phyloP scores from a whole-genome alignment of 306 rosid species.

The Dicorynia guianensis region DNA sequence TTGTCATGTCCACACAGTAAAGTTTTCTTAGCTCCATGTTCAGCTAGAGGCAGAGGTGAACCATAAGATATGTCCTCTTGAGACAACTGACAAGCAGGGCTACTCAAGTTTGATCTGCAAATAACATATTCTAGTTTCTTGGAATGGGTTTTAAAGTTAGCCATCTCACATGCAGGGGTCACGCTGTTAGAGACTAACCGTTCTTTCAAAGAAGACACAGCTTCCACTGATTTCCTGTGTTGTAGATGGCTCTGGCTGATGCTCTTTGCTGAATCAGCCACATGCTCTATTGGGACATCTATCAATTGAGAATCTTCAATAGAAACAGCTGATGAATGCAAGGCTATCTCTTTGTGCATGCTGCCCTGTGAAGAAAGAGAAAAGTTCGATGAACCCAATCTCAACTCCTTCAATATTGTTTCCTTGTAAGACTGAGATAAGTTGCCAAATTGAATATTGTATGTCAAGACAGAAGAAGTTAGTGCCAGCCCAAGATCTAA shows the following conservation, averaged over 20 bases:
- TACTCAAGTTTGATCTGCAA: conserved; percentile 44
- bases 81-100: conserved; percentile 59
- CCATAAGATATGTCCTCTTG: conserved; percentile 57
- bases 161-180: conserved; percentile 41
- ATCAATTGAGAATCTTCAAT: conserved; percentile 47
- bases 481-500: conserved; percentile 89
- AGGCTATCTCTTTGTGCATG: conserved; percentile 47
- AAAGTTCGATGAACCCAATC: conserved; percentile 33
- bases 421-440: conserved; percentile 37
- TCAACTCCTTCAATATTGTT: conserved; percentile 41
- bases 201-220: conserved; percentile 40
- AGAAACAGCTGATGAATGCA: conserved; percentile 46
- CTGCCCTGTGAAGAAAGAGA: conserved; percentile 42
- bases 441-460: conserved; percentile 33
- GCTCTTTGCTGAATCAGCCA: conserved; percentile 41
- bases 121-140: conserved; percentile 55
- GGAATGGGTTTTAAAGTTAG: conserved; percentile 34
- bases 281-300: conserved; percentile 51
- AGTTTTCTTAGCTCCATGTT: conserved; percentile 53
- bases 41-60: conserved; percentile 44
- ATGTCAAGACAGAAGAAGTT: conserved; percentile 64
- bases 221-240: conserved; percentile 48
- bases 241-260: conserved; percentile 48
- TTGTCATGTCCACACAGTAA: conserved; percentile 42
- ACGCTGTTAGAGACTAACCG: conserved; percentile 32